phyloP scores from a whole-genome alignment of 345 rosid species.

The Adansonia digitata region DNA sequence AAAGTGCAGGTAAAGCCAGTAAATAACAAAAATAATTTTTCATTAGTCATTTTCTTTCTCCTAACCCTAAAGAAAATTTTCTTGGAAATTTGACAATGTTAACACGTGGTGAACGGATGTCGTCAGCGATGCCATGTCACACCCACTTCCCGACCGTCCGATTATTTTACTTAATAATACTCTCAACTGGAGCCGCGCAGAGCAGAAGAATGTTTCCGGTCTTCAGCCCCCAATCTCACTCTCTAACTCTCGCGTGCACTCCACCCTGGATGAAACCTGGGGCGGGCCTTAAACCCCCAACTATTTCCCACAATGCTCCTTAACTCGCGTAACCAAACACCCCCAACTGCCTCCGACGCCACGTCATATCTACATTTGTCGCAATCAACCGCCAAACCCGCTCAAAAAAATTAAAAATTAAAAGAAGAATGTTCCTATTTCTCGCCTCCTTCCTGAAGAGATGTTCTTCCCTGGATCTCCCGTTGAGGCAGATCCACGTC shows the following conservation, averaged over 20 bases:
- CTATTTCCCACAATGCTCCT: not conserved
- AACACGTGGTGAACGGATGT: not conserved
- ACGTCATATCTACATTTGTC: conserved; percentile 25
- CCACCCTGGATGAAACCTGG: not conserved
- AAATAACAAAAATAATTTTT: too few relatives aligned
- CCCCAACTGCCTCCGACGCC: conserved; percentile 21
- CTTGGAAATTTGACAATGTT: not conserved
- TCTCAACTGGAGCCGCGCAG: not conserved
- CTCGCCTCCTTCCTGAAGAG: not conserved
- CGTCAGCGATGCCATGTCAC: not conserved
- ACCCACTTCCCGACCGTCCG: not conserved
- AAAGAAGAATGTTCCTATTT: not conserved
- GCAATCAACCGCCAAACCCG: conserved; percentile 10
- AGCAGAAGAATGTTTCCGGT: not conserved
- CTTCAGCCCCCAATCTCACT: not conserved
- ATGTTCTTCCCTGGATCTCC: conserved; percentile 10
- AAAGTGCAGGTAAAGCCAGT: too few relatives aligned
- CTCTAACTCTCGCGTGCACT: not conserved
- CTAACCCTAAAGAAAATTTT: too few relatives aligned
- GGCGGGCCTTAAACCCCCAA: too few relatives aligned
- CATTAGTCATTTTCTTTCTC: too few relatives aligned
- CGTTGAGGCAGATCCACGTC: conserved; percentile 12
- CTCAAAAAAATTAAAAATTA: not conserved
- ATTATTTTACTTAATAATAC: too few relatives aligned
- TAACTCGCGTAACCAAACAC: not conserved